Evolutionary conservation across 2,329 filamentous ascomycete genomes (phyloP), one percentile per base, ranked within the genome.

Genomic region (Apiospora marii): DNA sequence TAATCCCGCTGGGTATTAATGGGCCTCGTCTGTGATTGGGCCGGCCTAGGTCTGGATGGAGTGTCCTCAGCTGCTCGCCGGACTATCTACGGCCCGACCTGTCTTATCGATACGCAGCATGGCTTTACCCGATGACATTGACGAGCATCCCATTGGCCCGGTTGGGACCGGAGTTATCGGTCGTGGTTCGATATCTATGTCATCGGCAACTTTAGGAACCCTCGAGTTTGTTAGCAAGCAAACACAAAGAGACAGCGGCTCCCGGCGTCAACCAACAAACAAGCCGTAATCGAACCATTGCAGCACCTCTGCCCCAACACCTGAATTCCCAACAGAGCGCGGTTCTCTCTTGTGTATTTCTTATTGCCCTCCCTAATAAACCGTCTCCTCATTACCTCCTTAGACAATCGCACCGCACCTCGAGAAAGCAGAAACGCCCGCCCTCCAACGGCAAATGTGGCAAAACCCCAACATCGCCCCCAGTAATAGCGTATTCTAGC

Each of bases 1-100:
- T 61, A 61, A 61, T 61, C 30, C 53, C 53, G 53, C 53, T 61
- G 16, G 19, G 19, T 30, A 37, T 4, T 61, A 37, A 61, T 34
- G 53, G 58, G 30, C 7, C 53, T 64, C 19, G 10, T 8, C 53
- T 37, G 19, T 73, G 72, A 68, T 71, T 73, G 61, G 72, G 48
- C 49, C 46, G 13, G 27, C 58, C 58, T 24, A 3, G 58, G n/a
- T 4, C 24, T 30, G 14, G 30, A 19, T 37, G 24, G 24, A 43
- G 61, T 4, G 34, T 27, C 2, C 13, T 19, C 41, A 68, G 58
- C 34, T 24, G 34, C 34, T 41, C 6, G 19, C 22, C 58, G 58
- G 58, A 64, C 19, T 64, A 64, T 64, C 58, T 41, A n/a, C 19
- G 58, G 19, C 30, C 58, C 58, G 58, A 19, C n/a, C 16, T 1